phyloP scores from a whole-genome alignment of 805 yeast species.

The Metschnikowia sp. region DNA sequence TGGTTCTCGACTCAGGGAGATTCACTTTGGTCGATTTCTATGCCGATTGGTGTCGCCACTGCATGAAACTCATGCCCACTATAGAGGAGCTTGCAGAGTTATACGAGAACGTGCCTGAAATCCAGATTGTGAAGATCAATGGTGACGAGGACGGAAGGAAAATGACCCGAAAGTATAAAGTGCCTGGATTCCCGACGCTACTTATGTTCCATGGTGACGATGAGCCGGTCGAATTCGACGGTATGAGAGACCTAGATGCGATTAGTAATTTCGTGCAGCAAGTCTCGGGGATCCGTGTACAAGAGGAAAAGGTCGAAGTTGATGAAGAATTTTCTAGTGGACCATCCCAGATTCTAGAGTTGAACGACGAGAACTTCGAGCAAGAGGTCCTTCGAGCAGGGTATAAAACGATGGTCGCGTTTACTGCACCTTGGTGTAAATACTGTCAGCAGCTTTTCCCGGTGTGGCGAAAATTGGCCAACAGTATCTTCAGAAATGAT shows the following conservation, averaged over 20 bases:
- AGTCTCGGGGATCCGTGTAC: slow-evolving; percentile 26
- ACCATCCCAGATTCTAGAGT: slow-evolving; percentile 8
- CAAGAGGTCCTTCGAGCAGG: slow-evolving; percentile 33
- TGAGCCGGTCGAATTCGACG: slow-evolving; percentile 54
- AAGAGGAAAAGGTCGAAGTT: not conserved
- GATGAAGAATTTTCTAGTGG: not conserved
- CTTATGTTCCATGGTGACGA: slow-evolving; percentile 51
- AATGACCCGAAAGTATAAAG: slow-evolving; percentile 47
- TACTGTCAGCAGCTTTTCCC: slow-evolving; percentile 55
- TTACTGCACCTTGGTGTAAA: slow-evolving; percentile 61
- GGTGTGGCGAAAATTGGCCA: slow-evolving; percentile 47
- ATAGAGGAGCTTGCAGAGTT: slow-evolving; percentile 29
- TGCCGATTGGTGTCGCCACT: slow-evolving; percentile 74
- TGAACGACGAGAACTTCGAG: slow-evolving; percentile 34
- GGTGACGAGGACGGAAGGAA: slow-evolving; percentile 54
- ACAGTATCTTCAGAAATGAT: slow-evolving; percentile 41
- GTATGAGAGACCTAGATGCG: slow-evolving; percentile 48
- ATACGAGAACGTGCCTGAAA: slow-evolving; percentile 29
- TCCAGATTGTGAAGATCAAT: slow-evolving; percentile 54
- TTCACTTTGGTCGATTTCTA: slow-evolving; percentile 45
- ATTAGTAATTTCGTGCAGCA: slow-evolving; percentile 51
- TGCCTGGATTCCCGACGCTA: slow-evolving; percentile 65
- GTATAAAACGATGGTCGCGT: slow-evolving; percentile 41
- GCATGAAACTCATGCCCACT: slow-evolving; percentile 53
- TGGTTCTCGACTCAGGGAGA: slow-evolving; percentile 53